Base-by-base conservation (phyloP, 176 grass and related monocot genomes). In the Echinochloa phyllopogon region DNA sequence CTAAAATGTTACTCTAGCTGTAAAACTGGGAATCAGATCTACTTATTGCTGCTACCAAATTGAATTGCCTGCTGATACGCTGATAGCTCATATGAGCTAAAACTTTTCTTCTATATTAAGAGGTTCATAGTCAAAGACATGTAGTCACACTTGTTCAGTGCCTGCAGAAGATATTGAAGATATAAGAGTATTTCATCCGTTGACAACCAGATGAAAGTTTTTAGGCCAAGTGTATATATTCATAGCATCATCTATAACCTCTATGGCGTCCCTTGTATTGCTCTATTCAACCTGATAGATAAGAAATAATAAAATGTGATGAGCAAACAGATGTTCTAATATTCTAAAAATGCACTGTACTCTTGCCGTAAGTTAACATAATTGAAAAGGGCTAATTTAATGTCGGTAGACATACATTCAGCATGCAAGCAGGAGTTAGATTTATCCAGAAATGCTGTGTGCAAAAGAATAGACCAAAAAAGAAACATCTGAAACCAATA, bases 11-110 rank as follows among this genome's bases (percentile, higher is more conserved):
- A 49, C n/a, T 72, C 10, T 40, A 66, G 59, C 48, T 74, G 39
- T 24, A 60, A 55, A 27, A 82, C 15, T 8, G 18, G 18, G 55
- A 68, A 20, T 80, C 16, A 21, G 67, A 60, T 51, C 84, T 87
- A 87, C 29, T 90, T 83, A 87, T 90, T 87, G 40, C 49, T 83
- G 48, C 67, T 58, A 87, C 79, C 41, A 75, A 83, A 90, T 79
- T 13, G 10, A 90, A 87, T 83, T 74, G 73, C 59, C 88, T 87
- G 83, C 66, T 58, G 66, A 68, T 86, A 80, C 67, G 51, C 17
- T 27, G 48, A 41, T 42, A 84, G 75, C 81, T 84, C 67, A 38
- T 60, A 21, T 75, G 76, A 85, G 40, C 68, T 55, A 60, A 69
- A 80, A 50, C 20, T 33, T 65, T 74, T 78, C 56, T 79, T 88